Evolutionary conservation across 176 grass and related monocot species (phyloP).

Genomic region (Triticum turgidum): DNA sequence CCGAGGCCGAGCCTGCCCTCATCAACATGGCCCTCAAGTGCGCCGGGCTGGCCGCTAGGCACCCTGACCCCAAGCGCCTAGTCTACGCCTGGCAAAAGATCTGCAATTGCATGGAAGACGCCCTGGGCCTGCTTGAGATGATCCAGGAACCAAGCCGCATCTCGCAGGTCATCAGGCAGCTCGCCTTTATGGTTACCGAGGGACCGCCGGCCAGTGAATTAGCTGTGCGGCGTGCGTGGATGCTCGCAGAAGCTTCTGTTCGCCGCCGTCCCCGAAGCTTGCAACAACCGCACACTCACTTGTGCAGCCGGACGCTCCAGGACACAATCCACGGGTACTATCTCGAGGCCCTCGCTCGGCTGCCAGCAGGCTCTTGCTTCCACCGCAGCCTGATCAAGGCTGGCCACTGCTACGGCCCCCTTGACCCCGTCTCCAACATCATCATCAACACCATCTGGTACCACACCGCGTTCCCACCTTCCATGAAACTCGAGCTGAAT

Average conservation of each 20-base stretch:
- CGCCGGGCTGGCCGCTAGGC: background rate
- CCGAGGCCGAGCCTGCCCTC: background rate
- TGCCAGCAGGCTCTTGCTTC: background rate
- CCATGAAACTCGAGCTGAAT: background rate
- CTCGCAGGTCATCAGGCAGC: background rate
- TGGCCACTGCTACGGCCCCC: no score
- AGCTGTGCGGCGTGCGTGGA: background rate
- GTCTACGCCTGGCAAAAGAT: background rate
- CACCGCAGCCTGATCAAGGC: no score
- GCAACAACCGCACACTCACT: background rate
- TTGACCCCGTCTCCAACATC: no score
- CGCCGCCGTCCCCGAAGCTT: background rate
- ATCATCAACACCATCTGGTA: conserved; percentile 9
- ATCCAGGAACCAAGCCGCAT: background rate
- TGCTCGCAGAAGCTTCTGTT: background rate
- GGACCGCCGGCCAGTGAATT: background rate
- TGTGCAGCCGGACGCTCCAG: background rate
- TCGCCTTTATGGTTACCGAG: background rate
- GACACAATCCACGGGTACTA: background rate
- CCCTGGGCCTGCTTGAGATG: background rate
- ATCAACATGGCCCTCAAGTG: background rate
- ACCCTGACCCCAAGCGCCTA: background rate
- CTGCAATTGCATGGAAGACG: background rate
- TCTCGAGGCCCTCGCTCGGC: background rate
- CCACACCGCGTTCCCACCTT: background rate